These are phyloP conservation scores for Lobosporangium transversale DNA, from an alignment of 192 early-diverging fungal species.

Conservation along the genomic window DNA sequence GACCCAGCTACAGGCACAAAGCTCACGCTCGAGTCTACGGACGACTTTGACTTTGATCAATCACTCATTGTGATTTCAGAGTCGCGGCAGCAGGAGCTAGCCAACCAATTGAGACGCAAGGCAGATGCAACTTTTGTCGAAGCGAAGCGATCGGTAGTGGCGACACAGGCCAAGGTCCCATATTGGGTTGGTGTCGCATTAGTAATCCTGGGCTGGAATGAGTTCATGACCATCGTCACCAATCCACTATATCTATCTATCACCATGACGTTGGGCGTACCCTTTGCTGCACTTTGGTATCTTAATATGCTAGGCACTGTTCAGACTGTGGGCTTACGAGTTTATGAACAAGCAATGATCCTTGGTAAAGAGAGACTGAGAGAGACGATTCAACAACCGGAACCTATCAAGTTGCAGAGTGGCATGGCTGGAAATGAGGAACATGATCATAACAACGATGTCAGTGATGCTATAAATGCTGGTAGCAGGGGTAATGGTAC, in stretches of 20 bases:
- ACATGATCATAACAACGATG: conserved; percentile 1
- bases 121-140: conserved; percentile 91
- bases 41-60: conserved; percentile 67
- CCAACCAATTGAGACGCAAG: conserved; percentile 83
- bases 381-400: conserved; percentile 19
- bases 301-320: conserved; percentile 26
- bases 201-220: conserved; percentile 94
- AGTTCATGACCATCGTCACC: conserved; percentile 84
- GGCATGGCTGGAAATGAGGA: neutral
- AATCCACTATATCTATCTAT: conserved; percentile 83
- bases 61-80: conserved; percentile 69
- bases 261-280: conserved; percentile 26
- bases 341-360: conserved; percentile 17
- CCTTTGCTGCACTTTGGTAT: conserved; percentile 29
- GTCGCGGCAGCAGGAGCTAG: conserved; percentile 72
- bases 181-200: conserved; percentile 79
- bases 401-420: neutral
- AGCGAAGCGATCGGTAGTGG: conserved; percentile 93
- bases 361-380: conserved; percentile 26
- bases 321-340: conserved; percentile 9
- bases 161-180: conserved; percentile 86
- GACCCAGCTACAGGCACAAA: conserved; percentile 18
- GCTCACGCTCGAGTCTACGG: conserved; percentile 23
- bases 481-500: too few species aligned
- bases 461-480: too few species aligned